A percentile compares a stretch with the other conserved stretches of the same genome.
These are phyloP conservation scores for Cladochytrium tenue DNA, from an alignment of 371 early-diverging fungal species.

Conservation along the genomic window DNA sequence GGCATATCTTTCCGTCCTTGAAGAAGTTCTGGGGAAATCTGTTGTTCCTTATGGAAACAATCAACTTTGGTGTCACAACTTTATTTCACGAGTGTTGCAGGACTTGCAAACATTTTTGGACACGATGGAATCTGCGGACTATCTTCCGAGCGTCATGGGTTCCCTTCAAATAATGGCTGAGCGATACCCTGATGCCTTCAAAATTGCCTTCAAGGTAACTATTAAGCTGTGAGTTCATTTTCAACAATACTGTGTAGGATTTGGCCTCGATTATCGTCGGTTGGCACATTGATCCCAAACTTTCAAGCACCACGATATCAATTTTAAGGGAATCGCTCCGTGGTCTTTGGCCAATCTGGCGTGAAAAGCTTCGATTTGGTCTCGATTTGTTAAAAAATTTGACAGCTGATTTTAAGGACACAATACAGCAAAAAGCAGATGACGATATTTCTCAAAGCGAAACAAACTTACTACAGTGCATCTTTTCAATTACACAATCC, in stretches of 20 bases:
- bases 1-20: slow-evolving; percentile 23
- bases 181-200: slow-evolving; percentile 30
- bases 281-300: slow-evolving; percentile 64
- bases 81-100: slow-evolving; percentile 15
- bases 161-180: slow-evolving; percentile 29
- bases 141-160: slow-evolving; percentile 35
- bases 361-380: slow-evolving; percentile 24
- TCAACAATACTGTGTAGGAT: slow-evolving; percentile 44
- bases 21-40: slow-evolving; percentile 6
- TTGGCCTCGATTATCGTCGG: slow-evolving; percentile 69
- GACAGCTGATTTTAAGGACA: slow-evolving; percentile 29
- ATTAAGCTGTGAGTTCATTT: slow-evolving; percentile 1
- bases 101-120: slow-evolving; percentile 37
- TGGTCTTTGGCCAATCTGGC: slow-evolving; percentile 51
- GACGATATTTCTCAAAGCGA: too few relatives aligned
- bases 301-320: slow-evolving; percentile 40
- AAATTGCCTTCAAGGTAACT: slow-evolving; percentile 11
- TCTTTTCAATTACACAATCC: slow-evolving; percentile 23
- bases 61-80: slow-evolving; percentile 1
- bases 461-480: slow-evolving; percentile 19
- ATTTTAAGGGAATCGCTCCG: slow-evolving; percentile 41
- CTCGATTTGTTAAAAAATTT: slow-evolving; percentile 31
- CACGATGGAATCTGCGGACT: slow-evolving; percentile 29
- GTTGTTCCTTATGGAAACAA: neutral
- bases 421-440: too few relatives aligned